Conservation (phyloP, 192 early-diverging fungal species). For the Linnemannia elongata region DNA sequence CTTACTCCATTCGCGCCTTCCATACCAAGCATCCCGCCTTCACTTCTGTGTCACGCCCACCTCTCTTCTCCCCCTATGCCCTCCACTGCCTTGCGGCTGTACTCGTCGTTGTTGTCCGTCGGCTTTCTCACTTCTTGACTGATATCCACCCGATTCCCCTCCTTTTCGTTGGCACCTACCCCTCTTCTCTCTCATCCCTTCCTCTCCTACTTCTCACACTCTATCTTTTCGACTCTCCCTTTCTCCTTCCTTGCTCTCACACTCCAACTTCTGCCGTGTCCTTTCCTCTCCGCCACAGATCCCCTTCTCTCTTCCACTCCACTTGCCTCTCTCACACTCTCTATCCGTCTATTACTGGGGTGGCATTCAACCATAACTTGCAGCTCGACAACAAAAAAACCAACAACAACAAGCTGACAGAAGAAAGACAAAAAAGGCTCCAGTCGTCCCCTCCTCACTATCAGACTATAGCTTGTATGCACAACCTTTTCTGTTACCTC, state of each 20-base stretch:
- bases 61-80: background rate
- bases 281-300: background rate
- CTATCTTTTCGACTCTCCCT: slow-evolving; percentile 4
- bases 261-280: background rate
- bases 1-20: background rate
- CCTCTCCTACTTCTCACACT: background rate
- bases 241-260: background rate
- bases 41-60: background rate
- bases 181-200: too few relatives aligned
- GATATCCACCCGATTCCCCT: too few relatives aligned
- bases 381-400: background rate
- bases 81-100: background rate
- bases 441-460: background rate
- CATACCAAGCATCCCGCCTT: background rate
- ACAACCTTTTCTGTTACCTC: background rate
- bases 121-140: too few relatives aligned
- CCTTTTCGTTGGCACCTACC: too few relatives aligned
- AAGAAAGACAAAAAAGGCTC: background rate
- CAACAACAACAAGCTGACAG: background rate
- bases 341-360: too few relatives aligned
- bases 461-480: background rate
- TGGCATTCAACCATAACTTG: too few relatives aligned
- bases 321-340: background rate
- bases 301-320: background rate
- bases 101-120: background rate